Base-by-base conservation (phyloP, 106 monocot genomes). In the Ottelia alismoides region DNA sequence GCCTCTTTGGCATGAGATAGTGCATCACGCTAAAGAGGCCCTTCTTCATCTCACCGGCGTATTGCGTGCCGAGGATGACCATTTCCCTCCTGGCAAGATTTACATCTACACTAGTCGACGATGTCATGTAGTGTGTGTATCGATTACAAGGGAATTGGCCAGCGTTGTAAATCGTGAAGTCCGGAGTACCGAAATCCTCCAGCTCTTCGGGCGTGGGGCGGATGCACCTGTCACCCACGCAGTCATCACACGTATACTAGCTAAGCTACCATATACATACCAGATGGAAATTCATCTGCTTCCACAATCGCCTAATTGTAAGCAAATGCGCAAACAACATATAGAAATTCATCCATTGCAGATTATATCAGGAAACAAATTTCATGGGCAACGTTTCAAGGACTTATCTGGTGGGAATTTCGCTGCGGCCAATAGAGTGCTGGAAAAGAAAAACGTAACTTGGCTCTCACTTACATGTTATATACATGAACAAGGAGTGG, bases 21-120 rank as follows among this genome's bases (percentile, higher is more conserved):
- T 92, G 92, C 92, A 92, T 92, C 50, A 92, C 83, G 62, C 92
- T 72, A 72, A 92, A 92, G 30, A 92, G 77, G 48, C 92, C 92
- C 74, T 92, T 92, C 92, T 92, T 92, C 92, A 92, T 92, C 92
- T 92, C 92, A 49, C 92, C 92, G 5, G 92, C 92, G 58, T 92
- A 92, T 55, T 87, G 87, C 11, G 87, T 87, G 49, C 92, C 92
- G 24, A 92, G 83, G 61, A 92, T 92, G 53, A 92, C 92, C 92
- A 92, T 92, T 76, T 92, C 92, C 67, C 72, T 87, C 76, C 92
- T 87, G 31, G 69, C 66, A 24, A 87, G 78, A 67, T 92, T 87
- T 58, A 92, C 65, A 61, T 87, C 92, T 61, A 98, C 66, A 70
- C 96, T 98, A 40, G 85, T 89, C 19, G 96, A 98, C n/a, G 96